phyloP scores from a whole-genome alignment of 2,329 filamentous ascomycete species.

The Cadophora sp. region DNA sequence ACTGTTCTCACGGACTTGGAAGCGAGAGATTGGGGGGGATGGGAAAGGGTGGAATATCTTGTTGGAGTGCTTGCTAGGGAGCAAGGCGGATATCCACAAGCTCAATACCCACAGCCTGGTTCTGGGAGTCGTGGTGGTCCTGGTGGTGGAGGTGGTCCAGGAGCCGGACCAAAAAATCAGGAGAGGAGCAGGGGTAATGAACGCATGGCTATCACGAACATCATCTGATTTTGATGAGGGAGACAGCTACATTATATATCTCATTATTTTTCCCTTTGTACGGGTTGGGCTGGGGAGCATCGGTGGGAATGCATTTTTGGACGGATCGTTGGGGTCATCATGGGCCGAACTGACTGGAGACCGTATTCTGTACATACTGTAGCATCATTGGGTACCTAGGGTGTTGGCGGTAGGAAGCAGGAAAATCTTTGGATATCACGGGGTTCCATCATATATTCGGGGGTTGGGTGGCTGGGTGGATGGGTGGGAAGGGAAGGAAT shows the following conservation, averaged over 20 bases:
- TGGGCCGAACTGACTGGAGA: background rate
- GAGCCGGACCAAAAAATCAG: constrained; percentile 16
- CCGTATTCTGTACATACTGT: constrained; percentile 5
- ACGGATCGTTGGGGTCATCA: background rate
- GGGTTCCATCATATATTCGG: background rate
- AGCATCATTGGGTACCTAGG: constrained; percentile 10
- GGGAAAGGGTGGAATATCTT: constrained; percentile 74
- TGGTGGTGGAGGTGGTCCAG: constrained; percentile 20
- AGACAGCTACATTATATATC: background rate
- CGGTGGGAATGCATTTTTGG: background rate
- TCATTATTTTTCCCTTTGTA: constrained; percentile 2
- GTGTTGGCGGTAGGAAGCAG: background rate
- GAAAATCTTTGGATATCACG: constrained; percentile 3
- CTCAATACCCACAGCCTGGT: constrained; percentile 25
- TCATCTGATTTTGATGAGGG: constrained; percentile 15
- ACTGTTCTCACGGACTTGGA: constrained; percentile 60
- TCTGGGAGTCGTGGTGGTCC: constrained; percentile 17
- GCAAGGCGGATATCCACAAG: constrained; percentile 31
- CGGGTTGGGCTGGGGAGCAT: background rate
- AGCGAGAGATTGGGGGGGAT: constrained; percentile 77
- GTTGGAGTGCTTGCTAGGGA: constrained; percentile 58
- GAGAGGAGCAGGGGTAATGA: constrained; percentile 27
- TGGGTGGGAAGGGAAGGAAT: no score
- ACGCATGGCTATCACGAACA: constrained; percentile 28
- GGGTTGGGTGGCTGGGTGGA: no score